phyloP scores from a whole-genome alignment of 106 monocot genomes.

The Acorus calamus region DNA sequence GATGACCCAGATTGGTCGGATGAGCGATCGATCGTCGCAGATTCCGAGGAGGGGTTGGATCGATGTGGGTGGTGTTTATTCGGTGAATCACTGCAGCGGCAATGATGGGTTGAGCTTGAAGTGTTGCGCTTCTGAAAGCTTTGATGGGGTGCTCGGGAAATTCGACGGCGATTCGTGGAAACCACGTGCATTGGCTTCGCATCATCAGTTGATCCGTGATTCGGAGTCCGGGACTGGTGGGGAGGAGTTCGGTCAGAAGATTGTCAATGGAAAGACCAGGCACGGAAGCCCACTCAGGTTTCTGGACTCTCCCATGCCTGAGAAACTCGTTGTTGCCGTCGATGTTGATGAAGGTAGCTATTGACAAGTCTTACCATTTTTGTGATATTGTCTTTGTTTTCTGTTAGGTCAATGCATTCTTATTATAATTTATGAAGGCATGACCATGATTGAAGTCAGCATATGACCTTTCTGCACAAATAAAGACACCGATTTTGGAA shows the following conservation, averaged over 20 bases:
- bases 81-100: neutral
- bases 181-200: constrained; percentile 18
- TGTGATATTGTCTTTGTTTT: too few relatives aligned
- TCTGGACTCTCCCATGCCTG: constrained; percentile 5
- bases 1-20: neutral
- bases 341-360: constrained; percentile 92
- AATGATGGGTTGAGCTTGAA: constrained; percentile 26
- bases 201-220: constrained; percentile 17
- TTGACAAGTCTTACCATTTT: too few relatives aligned
- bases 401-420: too few relatives aligned
- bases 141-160: constrained; percentile 16
- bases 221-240: constrained; percentile 5
- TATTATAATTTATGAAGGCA: too few relatives aligned
- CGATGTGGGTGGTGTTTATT: neutral
- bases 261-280: constrained; percentile 31
- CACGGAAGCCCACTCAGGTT: constrained; percentile 31
- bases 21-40: neutral
- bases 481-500: too few relatives aligned
- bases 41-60: neutral
- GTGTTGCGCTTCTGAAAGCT: constrained; percentile 25
- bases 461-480: too few relatives aligned
- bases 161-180: constrained; percentile 17
- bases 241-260: constrained; percentile 5
- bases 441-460: too few relatives aligned
- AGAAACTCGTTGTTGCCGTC: constrained; percentile 77